Conservation (phyloP, 345 rosid genomes). For the Salix caprea region DNA sequence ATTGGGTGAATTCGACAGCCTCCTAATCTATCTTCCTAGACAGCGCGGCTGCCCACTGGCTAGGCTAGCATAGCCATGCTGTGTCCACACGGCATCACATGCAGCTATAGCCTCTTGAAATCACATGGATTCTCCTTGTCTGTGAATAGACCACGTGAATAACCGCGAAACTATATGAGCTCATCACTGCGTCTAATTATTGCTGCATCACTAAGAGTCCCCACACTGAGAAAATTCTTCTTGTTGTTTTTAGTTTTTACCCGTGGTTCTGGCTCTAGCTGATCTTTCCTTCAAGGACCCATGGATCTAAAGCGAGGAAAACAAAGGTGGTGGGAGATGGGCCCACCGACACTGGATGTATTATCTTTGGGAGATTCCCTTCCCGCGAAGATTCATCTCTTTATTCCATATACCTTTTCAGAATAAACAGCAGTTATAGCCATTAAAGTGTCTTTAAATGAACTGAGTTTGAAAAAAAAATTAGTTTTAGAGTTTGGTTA, state of each 20-base stretch:
- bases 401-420: neutral
- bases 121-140: neutral
- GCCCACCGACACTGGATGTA: neutral
- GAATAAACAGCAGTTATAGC: neutral
- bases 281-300: neutral
- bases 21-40: neutral
- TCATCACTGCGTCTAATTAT: neutral
- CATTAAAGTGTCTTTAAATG: too few species aligned
- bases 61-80: neutral
- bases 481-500: too few species aligned
- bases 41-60: neutral
- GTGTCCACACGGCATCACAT: conserved; percentile 5
- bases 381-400: neutral
- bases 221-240: neutral
- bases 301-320: neutral
- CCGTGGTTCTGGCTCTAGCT: neutral
- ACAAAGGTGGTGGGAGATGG: neutral
- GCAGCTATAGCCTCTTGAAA: neutral
- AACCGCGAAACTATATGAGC: neutral
- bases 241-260: too few species aligned
- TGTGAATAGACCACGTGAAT: neutral
- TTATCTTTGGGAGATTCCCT: neutral
- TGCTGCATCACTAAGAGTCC: neutral
- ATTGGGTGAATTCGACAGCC: neutral
- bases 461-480: too few species aligned